phyloP scores from a whole-genome alignment of 1,284 basidiomycete species.

The Pseudozyma tsukubaensis region DNA sequence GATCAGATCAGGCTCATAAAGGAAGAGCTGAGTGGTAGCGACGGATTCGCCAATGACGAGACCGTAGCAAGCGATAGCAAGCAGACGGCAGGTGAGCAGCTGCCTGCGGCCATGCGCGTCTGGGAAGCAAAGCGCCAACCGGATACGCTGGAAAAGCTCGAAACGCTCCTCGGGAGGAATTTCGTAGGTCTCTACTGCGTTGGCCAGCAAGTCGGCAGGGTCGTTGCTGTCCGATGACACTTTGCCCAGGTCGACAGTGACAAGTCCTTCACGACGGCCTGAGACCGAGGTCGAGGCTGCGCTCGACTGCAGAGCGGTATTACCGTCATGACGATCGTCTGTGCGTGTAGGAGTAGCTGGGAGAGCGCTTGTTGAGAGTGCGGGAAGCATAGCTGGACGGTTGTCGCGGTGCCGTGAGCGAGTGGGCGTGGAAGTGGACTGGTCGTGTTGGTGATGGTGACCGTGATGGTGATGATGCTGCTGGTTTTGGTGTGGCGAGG shows the following conservation, averaged over 20 bases:
- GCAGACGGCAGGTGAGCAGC: conserved; percentile 82
- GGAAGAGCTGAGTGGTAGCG: conserved; percentile 84
- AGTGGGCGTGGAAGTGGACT: conserved; percentile 36
- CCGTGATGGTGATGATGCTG: conserved; percentile 6
- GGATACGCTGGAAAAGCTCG: conserved; percentile 87
- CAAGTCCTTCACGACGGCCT: conserved; percentile 52
- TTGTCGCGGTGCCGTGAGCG: conserved; percentile 38
- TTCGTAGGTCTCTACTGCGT: conserved; percentile 77
- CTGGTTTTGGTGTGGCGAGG: conserved; percentile 28
- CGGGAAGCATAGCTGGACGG: conserved; percentile 36
- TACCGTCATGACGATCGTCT: conserved; percentile 19
- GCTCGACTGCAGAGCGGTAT: neutral
- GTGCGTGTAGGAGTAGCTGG: conserved; percentile 29
- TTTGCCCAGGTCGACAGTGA: conserved; percentile 51
- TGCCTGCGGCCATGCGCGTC: conserved; percentile 79
- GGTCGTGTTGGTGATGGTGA: conserved; percentile 14
- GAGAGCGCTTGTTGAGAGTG: conserved; percentile 30
- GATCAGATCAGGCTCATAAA: conserved; percentile 91
- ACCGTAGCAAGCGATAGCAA: conserved; percentile 84
- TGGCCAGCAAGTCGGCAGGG: conserved; percentile 74
- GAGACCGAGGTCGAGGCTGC: conserved; percentile 10
- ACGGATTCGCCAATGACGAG: conserved; percentile 74
- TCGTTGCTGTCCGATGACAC: conserved; percentile 29
- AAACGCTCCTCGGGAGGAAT: conserved; percentile 88
- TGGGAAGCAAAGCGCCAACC: conserved; percentile 79